Conservation (phyloP, 164 flowering plant genomes). For the Vitis cinerea region DNA sequence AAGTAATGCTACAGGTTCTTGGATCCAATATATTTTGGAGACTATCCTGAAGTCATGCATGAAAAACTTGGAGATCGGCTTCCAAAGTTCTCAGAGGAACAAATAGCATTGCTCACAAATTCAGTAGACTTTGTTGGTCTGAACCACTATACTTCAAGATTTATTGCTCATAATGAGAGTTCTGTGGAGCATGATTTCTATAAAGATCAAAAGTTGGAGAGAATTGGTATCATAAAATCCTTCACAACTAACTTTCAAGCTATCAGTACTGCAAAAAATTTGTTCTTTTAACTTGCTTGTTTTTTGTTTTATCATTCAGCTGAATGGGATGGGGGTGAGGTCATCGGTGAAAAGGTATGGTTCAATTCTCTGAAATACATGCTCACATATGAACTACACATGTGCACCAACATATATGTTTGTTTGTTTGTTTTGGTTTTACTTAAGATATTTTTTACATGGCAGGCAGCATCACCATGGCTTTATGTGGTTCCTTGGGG, state of each 20-base stretch:
- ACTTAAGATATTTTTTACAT: conserved; percentile 10
- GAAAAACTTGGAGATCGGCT: conserved; percentile 70
- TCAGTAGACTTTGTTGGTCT: conserved; percentile 79
- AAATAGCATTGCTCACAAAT: conserved; percentile 50
- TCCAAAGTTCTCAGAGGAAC: conserved; percentile 71
- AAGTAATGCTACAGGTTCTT: conserved; percentile 51
- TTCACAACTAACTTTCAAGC: neutral
- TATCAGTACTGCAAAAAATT: neutral
- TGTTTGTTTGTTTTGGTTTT: neutral
- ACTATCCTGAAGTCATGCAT: conserved; percentile 79
- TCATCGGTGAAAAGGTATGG: conserved; percentile 75
- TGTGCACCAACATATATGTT: neutral
- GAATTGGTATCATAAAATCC: conserved; percentile 48
- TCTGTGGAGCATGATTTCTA: conserved; percentile 45
- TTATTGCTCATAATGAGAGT: conserved; percentile 46
- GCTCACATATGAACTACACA: neutral
- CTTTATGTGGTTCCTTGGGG: conserved; percentile 98
- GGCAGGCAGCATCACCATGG: conserved; percentile 92
- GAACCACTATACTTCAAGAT: conserved; percentile 87
- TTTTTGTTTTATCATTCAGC: conserved; percentile 32
- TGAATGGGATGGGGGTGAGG: conserved; percentile 63
- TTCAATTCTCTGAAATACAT: conserved; percentile 17
- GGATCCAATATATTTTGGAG: conserved; percentile 78
- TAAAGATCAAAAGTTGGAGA: conserved; percentile 56
- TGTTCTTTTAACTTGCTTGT: conserved; percentile 1